Evolutionary conservation across 805 yeast species (phyloP).

Genomic region (Wickerhamia fluorescens): DNA sequence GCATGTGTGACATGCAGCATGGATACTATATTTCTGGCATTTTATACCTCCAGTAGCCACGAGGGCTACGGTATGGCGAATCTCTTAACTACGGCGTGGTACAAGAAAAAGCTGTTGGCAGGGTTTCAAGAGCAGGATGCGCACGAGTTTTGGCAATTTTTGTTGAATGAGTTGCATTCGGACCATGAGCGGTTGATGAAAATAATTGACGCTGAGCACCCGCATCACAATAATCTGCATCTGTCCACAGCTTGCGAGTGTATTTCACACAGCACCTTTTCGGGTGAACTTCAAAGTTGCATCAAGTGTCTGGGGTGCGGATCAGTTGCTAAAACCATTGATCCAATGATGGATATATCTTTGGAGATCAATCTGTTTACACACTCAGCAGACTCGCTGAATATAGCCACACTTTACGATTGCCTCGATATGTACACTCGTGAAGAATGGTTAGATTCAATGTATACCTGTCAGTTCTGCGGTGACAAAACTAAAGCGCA

Average conservation of each 20-base stretch:
- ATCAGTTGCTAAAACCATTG: conserved; percentile 60
- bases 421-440: conserved; percentile 75
- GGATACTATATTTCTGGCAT: conserved; percentile 68
- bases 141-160: conserved; percentile 93
- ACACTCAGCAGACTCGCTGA: conserved; percentile 11
- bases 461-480: conserved; percentile 67
- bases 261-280: conserved; percentile 73
- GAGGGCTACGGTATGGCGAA: conserved; percentile 79
- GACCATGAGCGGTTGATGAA: conserved; percentile 19
- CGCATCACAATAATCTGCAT: background rate
- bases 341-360: conserved; percentile 86
- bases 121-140: conserved; percentile 99
- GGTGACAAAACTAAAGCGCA: conserved; percentile 51
- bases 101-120: conserved; percentile 73
- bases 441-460: conserved; percentile 68
- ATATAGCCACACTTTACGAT: conserved; percentile 36
- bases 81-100: conserved; percentile 81
- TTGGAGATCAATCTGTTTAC: conserved; percentile 48
- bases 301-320: conserved; percentile 69
- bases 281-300: conserved; percentile 77
- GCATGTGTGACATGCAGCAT: conserved; percentile 81
- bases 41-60: conserved; percentile 55
- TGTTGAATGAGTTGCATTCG: conserved; percentile 76
- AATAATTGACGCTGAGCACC: conserved; percentile 5
- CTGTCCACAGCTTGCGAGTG: conserved; percentile 49